Conservation (phyloP, 306 rosid genomes). For the Cicer cuneatum region DNA sequence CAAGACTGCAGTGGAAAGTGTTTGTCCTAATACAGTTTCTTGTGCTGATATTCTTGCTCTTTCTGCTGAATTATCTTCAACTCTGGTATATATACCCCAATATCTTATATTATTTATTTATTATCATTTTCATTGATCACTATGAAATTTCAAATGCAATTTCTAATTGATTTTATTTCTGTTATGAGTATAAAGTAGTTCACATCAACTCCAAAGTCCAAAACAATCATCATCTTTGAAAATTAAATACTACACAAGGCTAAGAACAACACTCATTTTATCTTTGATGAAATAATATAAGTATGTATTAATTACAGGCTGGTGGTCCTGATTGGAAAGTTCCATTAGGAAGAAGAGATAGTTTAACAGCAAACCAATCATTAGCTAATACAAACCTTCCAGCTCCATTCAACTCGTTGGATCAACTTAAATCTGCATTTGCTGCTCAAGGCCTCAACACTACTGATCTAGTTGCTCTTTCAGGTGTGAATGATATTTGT, state of each 20-base stretch:
- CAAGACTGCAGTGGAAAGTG: not conserved
- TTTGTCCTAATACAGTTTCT: constrained; percentile 15
- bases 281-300: too few species aligned
- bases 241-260: too few species aligned
- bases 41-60: constrained; percentile 30
- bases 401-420: constrained; percentile 20
- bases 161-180: too few species aligned
- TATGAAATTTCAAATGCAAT: too few species aligned
- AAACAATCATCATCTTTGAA: too few species aligned
- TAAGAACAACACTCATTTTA: too few species aligned
- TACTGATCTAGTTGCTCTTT: constrained; percentile 62
- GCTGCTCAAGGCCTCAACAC: constrained; percentile 49
- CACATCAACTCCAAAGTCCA: too few species aligned
- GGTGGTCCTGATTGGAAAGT: constrained; percentile 48
- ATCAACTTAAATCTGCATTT: constrained; percentile 39
- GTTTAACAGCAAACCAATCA: constrained; percentile 48
- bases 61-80: constrained; percentile 2
- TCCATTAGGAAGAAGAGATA: constrained; percentile 64
- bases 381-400: constrained; percentile 53
- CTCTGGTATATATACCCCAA: not conserved
- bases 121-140: too few species aligned
- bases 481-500: constrained; percentile 42
- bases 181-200: too few species aligned
- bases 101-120: too few species aligned
- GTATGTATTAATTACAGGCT: constrained; percentile 31